Conservation (phyloP, 495 filamentous ascomycete species). For the Podospora didyma region DNA sequence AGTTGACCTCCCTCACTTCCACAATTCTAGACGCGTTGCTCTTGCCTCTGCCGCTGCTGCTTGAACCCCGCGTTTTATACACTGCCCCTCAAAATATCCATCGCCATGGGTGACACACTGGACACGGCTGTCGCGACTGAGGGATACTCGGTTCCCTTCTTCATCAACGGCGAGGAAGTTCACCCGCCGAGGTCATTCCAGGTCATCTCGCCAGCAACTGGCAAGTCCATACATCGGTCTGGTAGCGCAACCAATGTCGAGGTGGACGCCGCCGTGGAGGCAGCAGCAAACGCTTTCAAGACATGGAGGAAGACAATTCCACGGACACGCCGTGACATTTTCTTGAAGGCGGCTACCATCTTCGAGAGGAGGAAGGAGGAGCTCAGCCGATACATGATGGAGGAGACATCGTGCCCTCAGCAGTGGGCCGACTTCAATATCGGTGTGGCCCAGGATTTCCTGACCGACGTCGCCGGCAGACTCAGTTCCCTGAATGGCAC, state of each 20-base stretch:
- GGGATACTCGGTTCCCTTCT: conserved; percentile 56
- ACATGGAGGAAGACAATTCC: conserved; percentile 65
- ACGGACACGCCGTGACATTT: conserved; percentile 61
- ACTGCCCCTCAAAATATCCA: background rate
- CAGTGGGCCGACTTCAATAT: conserved; percentile 63
- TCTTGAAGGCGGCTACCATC: conserved; percentile 67
- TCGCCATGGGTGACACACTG: conserved; percentile 11
- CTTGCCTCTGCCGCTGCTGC: background rate
- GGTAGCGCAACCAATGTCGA: conserved; percentile 61
- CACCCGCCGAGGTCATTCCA: conserved; percentile 59
- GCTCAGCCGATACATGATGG: conserved; percentile 54
- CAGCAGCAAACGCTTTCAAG: conserved; percentile 65
- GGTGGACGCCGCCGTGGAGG: conserved; percentile 55
- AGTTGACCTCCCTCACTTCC: no score
- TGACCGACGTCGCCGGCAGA: conserved; percentile 69
- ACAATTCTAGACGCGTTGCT: no score
- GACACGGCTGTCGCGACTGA: conserved; percentile 1
- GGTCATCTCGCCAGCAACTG: conserved; percentile 61
- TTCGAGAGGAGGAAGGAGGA: conserved; percentile 62
- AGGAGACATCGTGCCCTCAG: conserved; percentile 62
- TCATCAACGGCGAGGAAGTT: conserved; percentile 68
- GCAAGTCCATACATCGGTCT: conserved; percentile 56
- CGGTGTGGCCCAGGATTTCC: conserved; percentile 50
- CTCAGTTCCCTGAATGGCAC: conserved; percentile 56
- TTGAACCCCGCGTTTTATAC: background rate